Conservation (phyloP, 2,329 filamentous ascomycete species). For the Botrytis fragariae region DNA sequence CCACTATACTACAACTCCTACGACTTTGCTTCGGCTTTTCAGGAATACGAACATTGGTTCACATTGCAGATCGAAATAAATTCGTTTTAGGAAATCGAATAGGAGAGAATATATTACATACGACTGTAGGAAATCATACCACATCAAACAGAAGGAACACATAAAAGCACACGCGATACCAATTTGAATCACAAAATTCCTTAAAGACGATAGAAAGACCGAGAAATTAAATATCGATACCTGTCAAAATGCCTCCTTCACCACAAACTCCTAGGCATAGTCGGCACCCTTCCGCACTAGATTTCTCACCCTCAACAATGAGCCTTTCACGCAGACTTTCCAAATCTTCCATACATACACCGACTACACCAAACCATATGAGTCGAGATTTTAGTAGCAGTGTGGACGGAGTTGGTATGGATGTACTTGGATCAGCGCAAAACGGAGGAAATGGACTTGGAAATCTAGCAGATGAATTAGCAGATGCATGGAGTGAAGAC, state of each 20-base stretch:
- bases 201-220: background rate
- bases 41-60: slow-evolving; percentile 11
- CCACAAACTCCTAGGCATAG: slow-evolving; percentile 59
- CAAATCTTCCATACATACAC: slow-evolving; percentile 36
- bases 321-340: slow-evolving; percentile 31
- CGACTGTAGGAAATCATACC: background rate
- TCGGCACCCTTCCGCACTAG: slow-evolving; percentile 55
- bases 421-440: slow-evolving; percentile 39
- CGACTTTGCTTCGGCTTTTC: background rate
- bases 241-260: slow-evolving; percentile 44
- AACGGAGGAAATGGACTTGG: slow-evolving; percentile 59
- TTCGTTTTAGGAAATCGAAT: slow-evolving; percentile 1
- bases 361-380: slow-evolving; percentile 30
- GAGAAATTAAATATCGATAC: slow-evolving; percentile 21
- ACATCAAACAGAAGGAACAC: background rate
- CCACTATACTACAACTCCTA: background rate
- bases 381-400: slow-evolving; percentile 10
- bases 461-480: slow-evolving; percentile 78
- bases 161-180: background rate
- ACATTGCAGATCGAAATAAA: slow-evolving; percentile 9
- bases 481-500: slow-evolving; percentile 67
- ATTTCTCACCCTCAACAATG: slow-evolving; percentile 41
- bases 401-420: slow-evolving; percentile 22
- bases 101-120: slow-evolving; percentile 12
- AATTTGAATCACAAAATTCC: background rate